Conservation (phyloP, 2,329 filamentous ascomycete genomes). For the Penicillium sp. region DNA sequence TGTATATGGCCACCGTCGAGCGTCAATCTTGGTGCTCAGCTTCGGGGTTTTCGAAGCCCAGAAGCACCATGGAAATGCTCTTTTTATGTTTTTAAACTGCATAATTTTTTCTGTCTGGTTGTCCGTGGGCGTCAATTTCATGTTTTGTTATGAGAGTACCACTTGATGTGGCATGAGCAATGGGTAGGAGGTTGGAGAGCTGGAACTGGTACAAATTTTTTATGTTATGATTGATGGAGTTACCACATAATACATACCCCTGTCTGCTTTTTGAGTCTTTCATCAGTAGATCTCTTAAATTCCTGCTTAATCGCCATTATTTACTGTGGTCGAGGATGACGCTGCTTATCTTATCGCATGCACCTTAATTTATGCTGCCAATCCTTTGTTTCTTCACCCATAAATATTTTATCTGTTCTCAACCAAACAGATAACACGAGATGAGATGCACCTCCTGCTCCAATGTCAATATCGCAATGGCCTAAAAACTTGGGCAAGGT, state of each 20-base stretch:
- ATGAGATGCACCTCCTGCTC: background rate
- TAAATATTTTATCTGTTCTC: background rate
- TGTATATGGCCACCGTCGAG: background rate
- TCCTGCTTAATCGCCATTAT: background rate
- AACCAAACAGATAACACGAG: background rate
- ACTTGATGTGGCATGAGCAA: constrained; percentile 8
- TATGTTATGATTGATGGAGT: constrained; percentile 4
- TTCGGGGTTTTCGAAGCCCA: background rate
- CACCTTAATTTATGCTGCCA: background rate
- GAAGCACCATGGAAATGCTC: background rate
- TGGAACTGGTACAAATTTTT: constrained; percentile 5
- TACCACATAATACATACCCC: constrained; percentile 12
- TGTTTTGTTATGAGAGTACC: constrained; percentile 9
- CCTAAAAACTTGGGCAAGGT: background rate
- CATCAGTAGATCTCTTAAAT: background rate
- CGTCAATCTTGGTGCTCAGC: background rate
- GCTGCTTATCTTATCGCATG: constrained; percentile 4
- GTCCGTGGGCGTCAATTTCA: constrained; percentile 5
- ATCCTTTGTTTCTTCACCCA: background rate
- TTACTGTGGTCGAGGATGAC: background rate
- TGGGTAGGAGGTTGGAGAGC: constrained; percentile 6
- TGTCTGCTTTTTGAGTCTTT: background rate
- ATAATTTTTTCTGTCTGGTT: background rate
- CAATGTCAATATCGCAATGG: background rate
- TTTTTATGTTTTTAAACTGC: background rate